These are phyloP conservation scores for Grosmannia serpens DNA, from an alignment of 2,329 filamentous ascomycete genomes.

Conservation along the genomic window DNA sequence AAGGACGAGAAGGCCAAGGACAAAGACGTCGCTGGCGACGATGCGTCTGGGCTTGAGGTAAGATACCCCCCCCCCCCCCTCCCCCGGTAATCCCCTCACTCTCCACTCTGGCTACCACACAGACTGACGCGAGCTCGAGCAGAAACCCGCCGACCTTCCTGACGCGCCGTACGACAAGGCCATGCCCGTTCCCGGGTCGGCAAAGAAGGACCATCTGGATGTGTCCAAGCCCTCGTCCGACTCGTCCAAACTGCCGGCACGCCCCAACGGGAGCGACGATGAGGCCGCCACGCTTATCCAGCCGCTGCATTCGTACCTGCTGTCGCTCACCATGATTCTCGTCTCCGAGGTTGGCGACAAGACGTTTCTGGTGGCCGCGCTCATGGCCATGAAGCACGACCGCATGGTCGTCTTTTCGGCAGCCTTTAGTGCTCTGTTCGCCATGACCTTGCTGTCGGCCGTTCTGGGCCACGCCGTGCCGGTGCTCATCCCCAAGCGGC, in stretches of 20 bases:
- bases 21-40: slow-evolving; percentile 21
- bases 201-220: slow-evolving; percentile 53
- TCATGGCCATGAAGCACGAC: slow-evolving; percentile 99
- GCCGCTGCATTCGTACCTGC: slow-evolving; percentile 76
- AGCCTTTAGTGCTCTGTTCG: slow-evolving; percentile 79
- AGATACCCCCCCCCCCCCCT: slow-evolving; percentile 9
- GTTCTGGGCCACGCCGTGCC: slow-evolving; percentile 88
- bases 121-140: not conserved
- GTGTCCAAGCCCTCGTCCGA: slow-evolving; percentile 27
- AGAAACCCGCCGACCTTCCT: slow-evolving; percentile 77
- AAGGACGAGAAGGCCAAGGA: slow-evolving; percentile 27
- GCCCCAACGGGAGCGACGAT: slow-evolving; percentile 21
- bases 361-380: slow-evolving; percentile 89
- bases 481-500: slow-evolving; percentile 74
- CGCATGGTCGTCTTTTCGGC: slow-evolving; percentile 88
- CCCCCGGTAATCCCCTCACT: too few relatives aligned
- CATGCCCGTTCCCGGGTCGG: slow-evolving; percentile 54
- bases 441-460: slow-evolving; percentile 93
- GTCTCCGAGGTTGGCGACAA: slow-evolving; percentile 97
- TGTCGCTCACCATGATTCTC: slow-evolving; percentile 94
- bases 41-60: slow-evolving; percentile 48
- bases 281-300: slow-evolving; percentile 52
- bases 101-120: not conserved
- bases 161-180: slow-evolving; percentile 65
- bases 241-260: slow-evolving; percentile 10